A percentile compares a stretch with the other conserved stretches of the same genome.
Evolutionary conservation across 306 rosid species (phyloP).

Genomic region (Castanea crenata): DNA sequence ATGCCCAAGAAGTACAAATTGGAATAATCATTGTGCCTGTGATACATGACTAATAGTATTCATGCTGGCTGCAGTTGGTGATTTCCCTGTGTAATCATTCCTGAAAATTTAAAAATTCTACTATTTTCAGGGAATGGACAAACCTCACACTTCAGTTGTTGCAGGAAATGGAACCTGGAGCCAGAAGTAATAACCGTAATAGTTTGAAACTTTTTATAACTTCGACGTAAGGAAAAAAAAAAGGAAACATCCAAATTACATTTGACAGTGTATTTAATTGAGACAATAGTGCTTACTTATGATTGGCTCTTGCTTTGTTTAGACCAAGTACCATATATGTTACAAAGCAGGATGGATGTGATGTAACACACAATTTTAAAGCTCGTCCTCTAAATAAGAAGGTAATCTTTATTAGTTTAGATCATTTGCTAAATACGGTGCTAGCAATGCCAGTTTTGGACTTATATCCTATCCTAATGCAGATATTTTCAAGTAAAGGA

Average conservation of each 20-base stretch:
- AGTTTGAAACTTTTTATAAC: background rate
- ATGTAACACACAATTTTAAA: conserved; percentile 52
- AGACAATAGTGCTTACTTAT: conserved; percentile 23
- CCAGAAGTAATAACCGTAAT: conserved; percentile 42
- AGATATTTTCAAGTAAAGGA: conserved; percentile 88
- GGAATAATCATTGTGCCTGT: background rate
- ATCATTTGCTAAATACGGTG: background rate
- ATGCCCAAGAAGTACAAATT: background rate
- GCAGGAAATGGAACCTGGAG: conserved; percentile 44
- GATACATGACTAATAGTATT: background rate
- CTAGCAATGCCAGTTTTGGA: background rate
- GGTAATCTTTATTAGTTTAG: conserved; percentile 38
- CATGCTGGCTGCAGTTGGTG: conserved; percentile 23
- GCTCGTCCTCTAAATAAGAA: conserved; percentile 75
- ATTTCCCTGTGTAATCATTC: conserved; percentile 8
- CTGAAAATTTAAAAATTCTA: conserved; percentile 20
- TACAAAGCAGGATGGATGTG: conserved; percentile 48
- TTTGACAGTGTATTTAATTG: background rate
- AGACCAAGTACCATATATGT: conserved; percentile 59
- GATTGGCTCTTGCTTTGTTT: conserved; percentile 15
- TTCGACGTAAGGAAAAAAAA: background rate
- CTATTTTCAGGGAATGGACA: conserved; percentile 53
- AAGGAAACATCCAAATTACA: background rate
- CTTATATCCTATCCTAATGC: conserved; percentile 28
- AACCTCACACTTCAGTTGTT: conserved; percentile 29